Evolutionary conservation across 306 rosid genomes (phyloP), one percentile per base, ranked within the genome.

Genomic region (Hylodesmum podocarpum): DNA sequence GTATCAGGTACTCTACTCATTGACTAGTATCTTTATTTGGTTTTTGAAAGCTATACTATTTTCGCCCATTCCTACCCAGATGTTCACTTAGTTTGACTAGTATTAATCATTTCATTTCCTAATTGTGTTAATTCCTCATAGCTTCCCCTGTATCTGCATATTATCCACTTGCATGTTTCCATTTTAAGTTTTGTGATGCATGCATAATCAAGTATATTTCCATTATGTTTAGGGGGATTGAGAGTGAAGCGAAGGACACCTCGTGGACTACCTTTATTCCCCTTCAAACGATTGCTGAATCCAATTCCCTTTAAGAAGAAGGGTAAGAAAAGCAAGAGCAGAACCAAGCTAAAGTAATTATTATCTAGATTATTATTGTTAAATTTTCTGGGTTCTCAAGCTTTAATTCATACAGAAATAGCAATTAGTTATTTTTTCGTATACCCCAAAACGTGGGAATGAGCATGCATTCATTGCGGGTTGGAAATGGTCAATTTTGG

Each of bases 221-320:
- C 49, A 54, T 78, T 22, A 21, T 61, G 78, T 74, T 76, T 87
- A 92, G 96, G 91, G 84, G 80, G 76, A 67, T 39, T 16, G 49
- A 85, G 81, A 61, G 46, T 31, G 34, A 94, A 81, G 85, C 70
- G 82, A 81, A 83, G 82, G 84, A 78, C 66, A 31, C 66, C 47
- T 57, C 80, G 40, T 33, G 83, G 51, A 27, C 78, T 70, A 3
- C 29, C 67, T 47, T 6, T 65, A 27, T 65, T 77, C 68, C 95
- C 92, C 65, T 87, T 89, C 49, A 90, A 71, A 87, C 91, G 83
- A 2, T 75, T 87, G 74, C 46, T 85, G 78, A 84, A 75, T 84
- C 62, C 73, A 36, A 36, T 47, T 21, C 34, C 87, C 29, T 85
- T 90, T 66, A 90, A 95, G 88, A 88, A 76, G 79, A 92, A 83